A percentile compares a stretch with the other conserved stretches of the same genome.
Conservation (phyloP, 192 early-diverging fungal species). For the Entomortierella parvispora region DNA sequence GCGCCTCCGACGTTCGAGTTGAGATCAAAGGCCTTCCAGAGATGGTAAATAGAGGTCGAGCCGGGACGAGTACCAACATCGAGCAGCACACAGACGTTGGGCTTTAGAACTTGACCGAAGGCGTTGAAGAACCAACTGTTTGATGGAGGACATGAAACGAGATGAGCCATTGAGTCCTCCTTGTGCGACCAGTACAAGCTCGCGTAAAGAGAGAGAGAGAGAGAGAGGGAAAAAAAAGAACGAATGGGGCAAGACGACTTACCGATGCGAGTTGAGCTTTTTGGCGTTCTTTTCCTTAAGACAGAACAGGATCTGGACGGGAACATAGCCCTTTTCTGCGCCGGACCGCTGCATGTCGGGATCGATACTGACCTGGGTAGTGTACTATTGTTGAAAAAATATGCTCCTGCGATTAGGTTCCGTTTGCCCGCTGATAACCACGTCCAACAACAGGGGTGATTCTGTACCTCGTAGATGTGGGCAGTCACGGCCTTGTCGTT, state of each 20-base stretch:
- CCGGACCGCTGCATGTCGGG: constrained; percentile 78
- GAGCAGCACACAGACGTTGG: constrained; percentile 69
- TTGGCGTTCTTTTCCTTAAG: constrained; percentile 94
- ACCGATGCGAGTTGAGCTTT: constrained; percentile 88
- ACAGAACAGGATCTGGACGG: constrained; percentile 86
- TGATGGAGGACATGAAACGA: background rate
- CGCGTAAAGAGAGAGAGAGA: background rate
- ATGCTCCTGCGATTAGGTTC: no score
- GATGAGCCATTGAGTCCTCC: no score
- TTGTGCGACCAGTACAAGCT: no score
- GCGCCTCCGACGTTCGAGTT: constrained; percentile 70
- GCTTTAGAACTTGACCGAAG: constrained; percentile 65
- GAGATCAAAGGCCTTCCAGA: constrained; percentile 73
- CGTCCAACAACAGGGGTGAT: background rate
- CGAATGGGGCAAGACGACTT: constrained; percentile 60
- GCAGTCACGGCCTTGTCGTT: constrained; percentile 74
- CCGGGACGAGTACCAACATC: constrained; percentile 75
- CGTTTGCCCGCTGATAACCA: no score
- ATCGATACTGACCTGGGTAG: constrained; percentile 79
- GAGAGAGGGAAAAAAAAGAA: background rate
- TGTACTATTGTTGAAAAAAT: constrained; percentile 69
- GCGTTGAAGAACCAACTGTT: constrained; percentile 76
- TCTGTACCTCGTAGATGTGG: constrained; percentile 67
- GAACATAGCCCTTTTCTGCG: constrained; percentile 71
- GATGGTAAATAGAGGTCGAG: constrained; percentile 70